Percentiles rank a stretch among this genome's conserved stretches.
phyloP scores from a whole-genome alignment of 164 flowering plant species.

The Paratinospora sagittata region DNA sequence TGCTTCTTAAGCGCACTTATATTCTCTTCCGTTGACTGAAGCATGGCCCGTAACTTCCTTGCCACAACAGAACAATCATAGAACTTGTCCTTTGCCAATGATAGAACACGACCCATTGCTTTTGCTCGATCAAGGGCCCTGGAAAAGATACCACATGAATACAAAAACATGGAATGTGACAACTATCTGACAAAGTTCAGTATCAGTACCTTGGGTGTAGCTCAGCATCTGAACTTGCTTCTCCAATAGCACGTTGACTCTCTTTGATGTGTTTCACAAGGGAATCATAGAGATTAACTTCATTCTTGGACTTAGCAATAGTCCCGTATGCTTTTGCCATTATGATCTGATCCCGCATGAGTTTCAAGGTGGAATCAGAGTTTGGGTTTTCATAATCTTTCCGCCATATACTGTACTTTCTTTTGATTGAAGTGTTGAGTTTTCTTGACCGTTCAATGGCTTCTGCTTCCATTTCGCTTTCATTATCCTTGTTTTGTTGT shows the following conservation, averaged over 20 bases:
- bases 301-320: slow-evolving; percentile 42
- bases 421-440: slow-evolving; percentile 43
- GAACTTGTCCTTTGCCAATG: slow-evolving; percentile 72
- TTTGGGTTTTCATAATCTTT: slow-evolving; percentile 65
- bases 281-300: slow-evolving; percentile 44
- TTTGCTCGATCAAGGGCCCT: slow-evolving; percentile 87
- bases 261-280: slow-evolving; percentile 47
- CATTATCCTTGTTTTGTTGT: slow-evolving; percentile 42
- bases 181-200: background rate
- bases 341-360: slow-evolving; percentile 56
- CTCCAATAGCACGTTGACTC: slow-evolving; percentile 58
- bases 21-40: slow-evolving; percentile 68
- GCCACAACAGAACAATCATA: slow-evolving; percentile 61
- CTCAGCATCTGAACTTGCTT: slow-evolving; percentile 78
- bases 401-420: slow-evolving; percentile 89
- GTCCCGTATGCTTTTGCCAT: slow-evolving; percentile 59
- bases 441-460: slow-evolving; percentile 53
- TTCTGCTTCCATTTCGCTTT: slow-evolving; percentile 41
- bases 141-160: slow-evolving; percentile 8
- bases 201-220: slow-evolving; percentile 70
- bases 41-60: slow-evolving; percentile 85
- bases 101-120: slow-evolving; percentile 76
- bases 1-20: slow-evolving; percentile 54
- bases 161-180: slow-evolving; percentile 6
- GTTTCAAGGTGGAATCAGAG: slow-evolving; percentile 49